Percentiles rank a stretch among this genome's conserved stretches.
These are phyloP conservation scores for Colletotrichum sp. DNA, from an alignment of 2,329 filamentous ascomycete genomes.

Conservation along the genomic window DNA sequence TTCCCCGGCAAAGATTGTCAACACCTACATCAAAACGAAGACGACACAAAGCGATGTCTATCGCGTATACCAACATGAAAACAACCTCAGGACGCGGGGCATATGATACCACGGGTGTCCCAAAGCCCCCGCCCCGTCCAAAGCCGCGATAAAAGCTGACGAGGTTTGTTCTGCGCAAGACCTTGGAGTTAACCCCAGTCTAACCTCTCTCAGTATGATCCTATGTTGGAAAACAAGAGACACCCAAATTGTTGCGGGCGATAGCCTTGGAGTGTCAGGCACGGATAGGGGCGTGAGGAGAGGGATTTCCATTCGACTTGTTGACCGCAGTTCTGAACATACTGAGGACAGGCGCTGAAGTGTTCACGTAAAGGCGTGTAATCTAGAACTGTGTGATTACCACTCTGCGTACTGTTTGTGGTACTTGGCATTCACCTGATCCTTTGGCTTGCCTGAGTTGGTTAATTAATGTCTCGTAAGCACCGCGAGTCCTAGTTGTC, in stretches of 20 bases:
- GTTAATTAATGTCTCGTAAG: neutral
- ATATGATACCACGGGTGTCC: neutral
- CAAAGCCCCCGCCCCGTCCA: neutral
- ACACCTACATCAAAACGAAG: neutral
- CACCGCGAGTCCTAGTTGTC: neutral
- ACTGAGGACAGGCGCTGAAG: neutral
- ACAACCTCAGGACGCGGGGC: neutral
- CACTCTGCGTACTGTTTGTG: accelerated
- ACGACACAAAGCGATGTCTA: neutral
- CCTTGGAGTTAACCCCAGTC: neutral
- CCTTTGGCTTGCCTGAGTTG: neutral
- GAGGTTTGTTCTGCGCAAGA: neutral
- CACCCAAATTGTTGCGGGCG: no score
- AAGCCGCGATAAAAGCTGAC: neutral
- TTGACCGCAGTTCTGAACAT: neutral
- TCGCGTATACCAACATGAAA: neutral
- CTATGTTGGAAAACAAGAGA: neutral
- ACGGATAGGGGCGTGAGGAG: neutral
- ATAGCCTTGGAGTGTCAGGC: neutral
- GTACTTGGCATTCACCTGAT: neutral
- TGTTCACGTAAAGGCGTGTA: neutral
- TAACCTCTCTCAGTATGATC: neutral
- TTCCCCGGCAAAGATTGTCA: neutral
- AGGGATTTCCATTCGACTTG: neutral
- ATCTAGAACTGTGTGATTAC: neutral